Conservation (phyloP, 2,329 filamentous ascomycete species). For the Samsoniella hepiali region DNA sequence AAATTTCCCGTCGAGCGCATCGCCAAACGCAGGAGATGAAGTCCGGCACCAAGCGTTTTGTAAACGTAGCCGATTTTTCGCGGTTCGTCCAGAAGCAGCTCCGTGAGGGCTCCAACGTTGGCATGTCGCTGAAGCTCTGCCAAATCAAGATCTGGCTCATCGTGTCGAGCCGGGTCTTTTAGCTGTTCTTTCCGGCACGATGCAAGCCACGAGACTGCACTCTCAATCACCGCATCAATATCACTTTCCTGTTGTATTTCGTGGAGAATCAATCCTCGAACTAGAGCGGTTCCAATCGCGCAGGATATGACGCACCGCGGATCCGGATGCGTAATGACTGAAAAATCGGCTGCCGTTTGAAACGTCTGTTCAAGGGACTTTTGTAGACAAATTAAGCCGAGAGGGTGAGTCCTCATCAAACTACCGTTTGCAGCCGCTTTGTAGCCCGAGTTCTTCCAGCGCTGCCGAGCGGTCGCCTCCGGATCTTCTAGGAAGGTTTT, state of each 20-base stretch:
- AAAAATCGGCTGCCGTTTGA: conserved; percentile 34
- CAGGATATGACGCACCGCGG: conserved; percentile 50
- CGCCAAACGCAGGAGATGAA: conserved; percentile 42
- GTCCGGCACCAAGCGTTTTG: conserved; percentile 48
- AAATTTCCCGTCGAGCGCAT: conserved; percentile 33
- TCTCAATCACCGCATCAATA: conserved; percentile 40
- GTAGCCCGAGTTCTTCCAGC: conserved; percentile 40
- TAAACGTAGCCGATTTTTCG: conserved; percentile 39
- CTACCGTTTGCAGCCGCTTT: conserved; percentile 49
- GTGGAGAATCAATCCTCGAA: conserved; percentile 44
- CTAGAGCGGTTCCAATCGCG: conserved; percentile 44
- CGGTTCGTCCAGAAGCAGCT: conserved; percentile 43
- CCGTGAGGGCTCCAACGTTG: conserved; percentile 34
- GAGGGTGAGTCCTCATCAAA: conserved; percentile 50
- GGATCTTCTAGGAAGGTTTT: conserved; percentile 40
- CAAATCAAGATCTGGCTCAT: conserved; percentile 35
- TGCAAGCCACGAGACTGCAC: conserved; percentile 39
- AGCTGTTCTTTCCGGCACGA: conserved; percentile 21
- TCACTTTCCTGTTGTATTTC: conserved; percentile 40
- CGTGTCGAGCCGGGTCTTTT: conserved; percentile 25
- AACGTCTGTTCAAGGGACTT: conserved; percentile 42
- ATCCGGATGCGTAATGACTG: conserved; percentile 47
- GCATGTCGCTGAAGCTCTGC: conserved; percentile 34
- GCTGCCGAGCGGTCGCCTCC: conserved; percentile 34
- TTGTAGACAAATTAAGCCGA: conserved; percentile 43